Conservation (phyloP, 352 stramenopile genomes). For the Globisporangium nodosum region DNA sequence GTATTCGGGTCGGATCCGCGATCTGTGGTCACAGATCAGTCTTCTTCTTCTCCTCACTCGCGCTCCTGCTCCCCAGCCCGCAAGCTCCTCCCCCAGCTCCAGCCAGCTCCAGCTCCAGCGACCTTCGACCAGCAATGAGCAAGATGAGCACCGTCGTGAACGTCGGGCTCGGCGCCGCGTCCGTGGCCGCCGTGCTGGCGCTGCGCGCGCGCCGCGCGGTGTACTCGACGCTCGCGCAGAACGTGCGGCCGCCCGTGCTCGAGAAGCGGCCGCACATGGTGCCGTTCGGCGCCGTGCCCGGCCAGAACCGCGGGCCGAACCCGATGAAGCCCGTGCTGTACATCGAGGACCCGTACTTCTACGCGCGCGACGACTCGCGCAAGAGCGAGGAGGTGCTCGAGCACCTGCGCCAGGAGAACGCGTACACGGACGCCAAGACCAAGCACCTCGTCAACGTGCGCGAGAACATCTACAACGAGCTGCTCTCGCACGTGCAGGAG, state of each 20-base stretch:
- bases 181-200: conserved; percentile 51
- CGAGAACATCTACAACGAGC: conserved; percentile 90
- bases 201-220: conserved; percentile 48
- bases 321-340: conserved; percentile 89
- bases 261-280: conserved; percentile 78
- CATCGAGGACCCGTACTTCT: conserved; percentile 94
- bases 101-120: background rate
- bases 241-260: conserved; percentile 46
- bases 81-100: background rate
- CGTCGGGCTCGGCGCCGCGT: conserved; percentile 46
- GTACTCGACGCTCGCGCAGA: conserved; percentile 47
- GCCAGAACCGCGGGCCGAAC: conserved; percentile 74
- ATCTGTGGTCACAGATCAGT: background rate
- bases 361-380: conserved; percentile 92
- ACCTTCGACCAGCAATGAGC: conserved; percentile 30
- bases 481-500: conserved; percentile 89
- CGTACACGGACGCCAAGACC: conserved; percentile 87
- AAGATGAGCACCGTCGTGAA: conserved; percentile 37
- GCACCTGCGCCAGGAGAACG: conserved; percentile 92
- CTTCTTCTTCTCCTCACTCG: background rate
- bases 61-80: background rate
- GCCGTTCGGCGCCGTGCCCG: conserved; percentile 68
- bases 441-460: conserved; percentile 77
- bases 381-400: conserved; percentile 90
- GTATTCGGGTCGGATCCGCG: background rate